Base-by-base conservation (phyloP, 2,329 filamentous ascomycete genomes). In the Alternaria gaisen region DNA sequence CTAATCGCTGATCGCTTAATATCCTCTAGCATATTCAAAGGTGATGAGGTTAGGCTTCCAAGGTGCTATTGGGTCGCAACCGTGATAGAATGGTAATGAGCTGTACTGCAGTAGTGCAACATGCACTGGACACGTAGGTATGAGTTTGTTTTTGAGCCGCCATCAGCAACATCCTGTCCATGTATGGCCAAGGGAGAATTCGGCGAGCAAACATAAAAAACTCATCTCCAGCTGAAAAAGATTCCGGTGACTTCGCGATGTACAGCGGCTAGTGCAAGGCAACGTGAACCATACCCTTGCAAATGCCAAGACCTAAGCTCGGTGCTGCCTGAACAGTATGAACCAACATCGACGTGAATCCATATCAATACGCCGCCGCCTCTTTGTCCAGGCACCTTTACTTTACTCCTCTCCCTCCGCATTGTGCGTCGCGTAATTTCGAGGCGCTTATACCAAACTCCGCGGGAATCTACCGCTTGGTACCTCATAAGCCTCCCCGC, bases 261-360 rank as follows among this genome's bases (percentile, higher is more conserved):
- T 16, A 30, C 58, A 54, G 59, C 58, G 51, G 53, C 58, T 64
- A 60, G 63, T 60, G 60, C 58, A 56, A 58, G 60, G 58, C 63
- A 47, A 22, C 47, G 57, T 56, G 53, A 53, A 28, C 38, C 60
- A 43, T 51, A 66, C 47, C 59, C 50, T 60, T 64, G 42, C 20
- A 50, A 50, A 58, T 38, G 67, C 67, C 69, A 72, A 71, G 68
- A 54, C 57, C 60, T 53, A 56, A 67, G 64, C 61, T 68, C 67
- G 70, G 61, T 74, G 70, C 60, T 71, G 73, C 73, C 73, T 76
- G 71, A 75, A 72, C 64, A 48, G 47, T 54, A 26, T 54, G 51
- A 43, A 61, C 30, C 50, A 46, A 50, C 66, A 65, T 67, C 61
- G 56, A 66, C 52, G 64, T 72, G 65, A 68, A 60, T 71, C 70